Evolutionary conservation across 2,329 filamentous ascomycete genomes (phyloP), one percentile per base, ranked within the genome.

Genomic region (Apiospora malaysiana): DNA sequence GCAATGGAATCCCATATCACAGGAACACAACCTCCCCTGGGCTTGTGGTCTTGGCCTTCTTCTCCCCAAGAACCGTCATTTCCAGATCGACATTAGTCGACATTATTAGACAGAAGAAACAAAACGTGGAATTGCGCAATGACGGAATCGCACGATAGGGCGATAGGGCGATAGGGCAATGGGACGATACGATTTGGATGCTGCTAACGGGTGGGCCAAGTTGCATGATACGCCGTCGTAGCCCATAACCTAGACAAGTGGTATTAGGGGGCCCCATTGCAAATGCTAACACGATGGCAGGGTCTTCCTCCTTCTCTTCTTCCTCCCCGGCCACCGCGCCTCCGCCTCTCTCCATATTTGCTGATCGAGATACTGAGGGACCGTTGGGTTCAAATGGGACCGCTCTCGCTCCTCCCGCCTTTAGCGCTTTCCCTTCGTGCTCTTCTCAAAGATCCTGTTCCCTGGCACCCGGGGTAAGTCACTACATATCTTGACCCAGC

Each of bases 301-400:
- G 51, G 51, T 59, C 16, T 51, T 10, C 18, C 14, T 16, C 43
- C 43, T 45, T 45, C 43, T 23, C 23, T 49, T n/a, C 23, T n/a
- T 25, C 25, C 49, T 32, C 49, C 27, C 49, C 25, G 16, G 27
- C n/a, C n/a, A n/a, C n/a, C n/a, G n/a, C n/a, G 56, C 56, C 56
- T 63, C 56, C 56, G 27, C 56, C 27, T 40, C 56, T 63, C 56
- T 32, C 56, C 56, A 63, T 63, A 63, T 63, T 63, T 63, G 56
- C 16, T 59, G 18, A 63, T 63, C 56, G 56, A 63, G 56, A 37
- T 63, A 40, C 32, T 18, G 56, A 40, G 32, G 56, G 32, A n/a
- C 56, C 56, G 56, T 40, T 40, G 32, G 14, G 32, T 63, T 63
- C 27, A 63, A 40, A 63, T 40, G 56, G 56, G 56, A 63, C 56